Conservation (phyloP, 2,329 filamentous ascomycete species). For the Paraphoma sp. region DNA sequence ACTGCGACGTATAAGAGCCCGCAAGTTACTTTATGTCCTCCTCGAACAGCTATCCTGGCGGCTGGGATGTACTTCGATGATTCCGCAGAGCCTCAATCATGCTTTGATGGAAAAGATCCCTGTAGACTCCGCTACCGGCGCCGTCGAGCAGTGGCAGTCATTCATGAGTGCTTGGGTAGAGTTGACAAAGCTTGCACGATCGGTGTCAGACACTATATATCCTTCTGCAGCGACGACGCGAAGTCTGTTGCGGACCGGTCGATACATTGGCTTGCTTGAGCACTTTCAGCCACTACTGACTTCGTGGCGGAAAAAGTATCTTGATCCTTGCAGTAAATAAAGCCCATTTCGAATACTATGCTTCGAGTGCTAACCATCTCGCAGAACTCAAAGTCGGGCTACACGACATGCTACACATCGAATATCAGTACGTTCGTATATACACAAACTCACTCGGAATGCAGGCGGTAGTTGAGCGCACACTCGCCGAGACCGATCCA, state of each 20-base stretch:
- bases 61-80: slow-evolving; percentile 60
- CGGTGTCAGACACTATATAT: slow-evolving; percentile 62
- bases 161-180: slow-evolving; percentile 61
- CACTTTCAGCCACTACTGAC: slow-evolving; percentile 53
- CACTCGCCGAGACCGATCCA: slow-evolving; percentile 49
- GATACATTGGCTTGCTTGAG: slow-evolving; percentile 58
- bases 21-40: slow-evolving; percentile 52
- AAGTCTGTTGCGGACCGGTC: slow-evolving; percentile 54
- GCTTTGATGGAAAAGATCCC: slow-evolving; percentile 50
- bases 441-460: slow-evolving; percentile 59
- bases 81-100: slow-evolving; percentile 54
- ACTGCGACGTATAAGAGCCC: slow-evolving; percentile 41
- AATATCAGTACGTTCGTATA: slow-evolving; percentile 55
- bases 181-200: slow-evolving; percentile 54
- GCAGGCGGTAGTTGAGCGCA: slow-evolving; percentile 64
- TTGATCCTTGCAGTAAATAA: slow-evolving; percentile 46
- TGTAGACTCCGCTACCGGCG: slow-evolving; percentile 44
- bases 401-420: slow-evolving; percentile 60
- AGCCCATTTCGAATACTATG: too few relatives aligned
- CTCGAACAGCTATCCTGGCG: slow-evolving; percentile 60
- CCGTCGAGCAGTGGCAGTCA: slow-evolving; percentile 56
- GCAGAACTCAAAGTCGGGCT: slow-evolving; percentile 46
- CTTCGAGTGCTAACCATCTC: slow-evolving; percentile 2
- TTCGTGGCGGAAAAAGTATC: slow-evolving; percentile 50
- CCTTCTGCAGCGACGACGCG: slow-evolving; percentile 51